phyloP scores from a whole-genome alignment of 495 filamentous ascomycete genomes.

The Neurospora intermedia region DNA sequence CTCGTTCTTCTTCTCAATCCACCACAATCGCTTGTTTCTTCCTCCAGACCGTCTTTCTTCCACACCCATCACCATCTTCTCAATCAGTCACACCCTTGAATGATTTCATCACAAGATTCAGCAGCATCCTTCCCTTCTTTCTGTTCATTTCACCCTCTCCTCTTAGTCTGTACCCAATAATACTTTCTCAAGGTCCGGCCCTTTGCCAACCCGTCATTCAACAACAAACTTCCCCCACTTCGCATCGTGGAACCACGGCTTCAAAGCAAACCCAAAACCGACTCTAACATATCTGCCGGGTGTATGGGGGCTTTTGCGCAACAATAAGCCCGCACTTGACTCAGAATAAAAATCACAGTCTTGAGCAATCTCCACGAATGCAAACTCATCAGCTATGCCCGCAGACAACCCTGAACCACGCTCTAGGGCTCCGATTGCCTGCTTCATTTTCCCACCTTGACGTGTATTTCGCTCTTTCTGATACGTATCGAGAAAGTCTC shows the following conservation, averaged over 20 bases:
- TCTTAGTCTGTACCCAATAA: background rate
- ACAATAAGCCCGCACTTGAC: background rate
- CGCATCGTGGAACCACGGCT: accelerated
- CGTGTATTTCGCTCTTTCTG: background rate
- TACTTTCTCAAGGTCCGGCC: background rate
- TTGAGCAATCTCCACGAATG: background rate
- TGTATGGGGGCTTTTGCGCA: background rate
- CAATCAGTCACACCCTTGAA: too few species aligned
- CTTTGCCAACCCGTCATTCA: background rate
- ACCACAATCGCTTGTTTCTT: too few species aligned
- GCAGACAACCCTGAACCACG: background rate
- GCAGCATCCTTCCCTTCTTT: too few species aligned
- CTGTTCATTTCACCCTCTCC: background rate
- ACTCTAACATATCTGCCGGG: background rate
- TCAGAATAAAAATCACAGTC: too few species aligned
- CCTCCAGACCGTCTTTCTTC: background rate
- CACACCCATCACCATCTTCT: too few species aligned
- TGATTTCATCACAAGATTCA: too few species aligned
- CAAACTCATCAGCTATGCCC: background rate
- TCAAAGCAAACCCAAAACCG: accelerated
- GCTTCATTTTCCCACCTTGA: too few species aligned
- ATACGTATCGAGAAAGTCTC: background rate
- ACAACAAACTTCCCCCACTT: background rate
- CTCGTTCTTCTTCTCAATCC: background rate
- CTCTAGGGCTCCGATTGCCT: too few species aligned